Evolutionary conservation across 2,329 filamentous ascomycete species (phyloP), one percentile per base, ranked within the genome.

Genomic region (Hypoxylon sp.): DNA sequence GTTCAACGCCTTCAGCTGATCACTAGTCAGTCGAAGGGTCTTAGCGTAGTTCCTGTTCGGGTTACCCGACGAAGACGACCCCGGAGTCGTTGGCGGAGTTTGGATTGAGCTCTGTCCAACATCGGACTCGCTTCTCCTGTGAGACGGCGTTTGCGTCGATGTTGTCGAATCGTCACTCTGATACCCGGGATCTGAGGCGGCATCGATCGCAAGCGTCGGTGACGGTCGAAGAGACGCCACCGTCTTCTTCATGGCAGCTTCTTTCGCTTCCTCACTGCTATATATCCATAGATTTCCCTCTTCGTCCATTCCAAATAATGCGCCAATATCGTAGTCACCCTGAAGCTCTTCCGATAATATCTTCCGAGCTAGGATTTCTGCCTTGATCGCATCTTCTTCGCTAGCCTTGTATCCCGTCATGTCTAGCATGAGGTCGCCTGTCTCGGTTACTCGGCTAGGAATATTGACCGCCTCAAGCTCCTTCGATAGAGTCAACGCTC

Each of bases 201-300:
- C 93, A 80, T 98, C 95, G n/a, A 90, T 88, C 17, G 88, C 88
- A 20, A 89, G 82, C 40, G 89, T 84, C 13, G 81, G 79, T 14
- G 82, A 79, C 8, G 82, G 79, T 17, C 83, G 81, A 53, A 87
- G 77, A 8, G 85, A 82, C 6, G 84, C 82, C 62, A 88, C 85
- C 68, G 86, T 87, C 73, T 83, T 87, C 78, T 91, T 90, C 83
- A 91, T 91, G 33, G 95, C 95, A 6, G 92, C 92, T 75, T 96
- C 92, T 77, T 98, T 98, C 25, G 96, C 94, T 77, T 97, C 95
- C 79, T 98, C 95, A 75, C 95, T 98, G 81, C 94, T 96, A 82
- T 99, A 99, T 73, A 99, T 98, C 95, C 96, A 98, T n/a, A 99
- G 85, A 76, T 99, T 99, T 6, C 96, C 96, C 66, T 96, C 90